Percentiles rank a stretch among this genome's conserved stretches.
phyloP scores from a whole-genome alignment of 176 grass and related monocot species.

The Aegilops speltoides region DNA sequence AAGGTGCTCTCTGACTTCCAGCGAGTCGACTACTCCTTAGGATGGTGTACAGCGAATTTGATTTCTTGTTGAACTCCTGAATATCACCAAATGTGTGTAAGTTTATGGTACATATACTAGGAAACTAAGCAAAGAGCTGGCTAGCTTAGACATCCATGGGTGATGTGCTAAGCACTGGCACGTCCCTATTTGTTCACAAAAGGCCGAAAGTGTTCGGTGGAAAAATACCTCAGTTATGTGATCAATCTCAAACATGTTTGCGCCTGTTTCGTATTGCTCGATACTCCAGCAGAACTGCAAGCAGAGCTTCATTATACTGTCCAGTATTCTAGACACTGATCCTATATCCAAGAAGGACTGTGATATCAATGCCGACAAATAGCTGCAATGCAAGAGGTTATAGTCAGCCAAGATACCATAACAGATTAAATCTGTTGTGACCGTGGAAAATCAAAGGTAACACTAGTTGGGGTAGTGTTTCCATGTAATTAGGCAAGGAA shows the following conservation, averaged over 20 bases:
- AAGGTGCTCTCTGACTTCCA: slow-evolving; percentile 87
- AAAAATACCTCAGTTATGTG: slow-evolving; percentile 84
- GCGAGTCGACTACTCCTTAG: slow-evolving; percentile 85
- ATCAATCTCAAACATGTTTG: slow-evolving; percentile 72
- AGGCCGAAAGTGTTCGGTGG: background rate
- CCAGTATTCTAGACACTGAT: slow-evolving; percentile 93
- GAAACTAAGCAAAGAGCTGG: slow-evolving; percentile 9
- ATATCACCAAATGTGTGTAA: background rate
- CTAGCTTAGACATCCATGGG: background rate
- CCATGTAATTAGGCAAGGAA: slow-evolving; percentile 22
- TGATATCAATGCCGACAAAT: slow-evolving; percentile 88
- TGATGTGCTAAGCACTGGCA: background rate
- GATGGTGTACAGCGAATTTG: slow-evolving; percentile 95
- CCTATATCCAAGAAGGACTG: slow-evolving; percentile 98
- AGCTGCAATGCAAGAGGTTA: slow-evolving; percentile 45
- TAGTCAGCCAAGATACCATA: background rate
- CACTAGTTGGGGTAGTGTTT: background rate
- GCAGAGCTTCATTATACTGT: slow-evolving; percentile 98
- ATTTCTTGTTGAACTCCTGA: slow-evolving; percentile 98
- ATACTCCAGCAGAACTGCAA: slow-evolving; percentile 96
- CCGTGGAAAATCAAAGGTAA: background rate
- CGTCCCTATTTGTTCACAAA: background rate
- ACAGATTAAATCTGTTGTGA: background rate
- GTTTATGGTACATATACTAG: background rate
- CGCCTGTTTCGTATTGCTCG: slow-evolving; percentile 62